Percentiles rank a stretch among this genome's conserved stretches.
Evolutionary conservation across 192 early-diverging fungal species (phyloP).

Genomic region (Endogone sp.): DNA sequence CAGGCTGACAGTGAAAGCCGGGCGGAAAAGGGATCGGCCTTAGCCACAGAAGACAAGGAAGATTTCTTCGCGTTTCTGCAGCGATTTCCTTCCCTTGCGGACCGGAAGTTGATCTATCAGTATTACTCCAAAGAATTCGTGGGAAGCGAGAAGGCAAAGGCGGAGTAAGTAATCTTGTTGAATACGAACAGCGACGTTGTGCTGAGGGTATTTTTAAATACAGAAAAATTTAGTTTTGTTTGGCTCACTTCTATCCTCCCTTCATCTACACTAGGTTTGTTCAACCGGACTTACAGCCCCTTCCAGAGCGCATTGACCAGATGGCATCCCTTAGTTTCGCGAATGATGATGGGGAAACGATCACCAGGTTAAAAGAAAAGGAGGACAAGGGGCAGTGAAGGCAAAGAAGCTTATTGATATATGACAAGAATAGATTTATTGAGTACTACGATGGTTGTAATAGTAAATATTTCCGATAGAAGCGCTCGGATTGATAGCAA

Average conservation of each 20-base stretch:
- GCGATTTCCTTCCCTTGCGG: conserved; percentile 19
- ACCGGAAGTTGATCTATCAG: conserved; percentile 18
- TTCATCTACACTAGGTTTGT: conserved; percentile 9
- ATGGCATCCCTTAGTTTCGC: no score
- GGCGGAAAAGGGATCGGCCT: background rate
- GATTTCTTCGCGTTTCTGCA: conserved; percentile 34
- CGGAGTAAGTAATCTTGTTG: background rate
- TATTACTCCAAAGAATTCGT: conserved; percentile 27
- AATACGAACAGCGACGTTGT: background rate
- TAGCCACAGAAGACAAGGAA: background rate
- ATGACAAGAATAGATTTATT: no score
- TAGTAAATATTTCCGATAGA: no score
- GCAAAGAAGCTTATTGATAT: no score
- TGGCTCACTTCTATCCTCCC: background rate
- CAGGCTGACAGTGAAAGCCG: background rate
- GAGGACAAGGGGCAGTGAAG: no score
- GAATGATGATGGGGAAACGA: no score
- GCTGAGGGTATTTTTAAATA: background rate
- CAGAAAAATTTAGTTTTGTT: no score
- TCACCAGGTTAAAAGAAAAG: no score
- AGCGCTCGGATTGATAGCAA: no score
- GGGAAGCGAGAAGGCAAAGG: conserved; percentile 9
- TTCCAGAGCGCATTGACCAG: no score
- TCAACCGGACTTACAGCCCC: conserved; percentile 22
- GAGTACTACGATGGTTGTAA: no score